Conservation (phyloP, 352 stramenopile species). For the Lagenidium sp. region DNA sequence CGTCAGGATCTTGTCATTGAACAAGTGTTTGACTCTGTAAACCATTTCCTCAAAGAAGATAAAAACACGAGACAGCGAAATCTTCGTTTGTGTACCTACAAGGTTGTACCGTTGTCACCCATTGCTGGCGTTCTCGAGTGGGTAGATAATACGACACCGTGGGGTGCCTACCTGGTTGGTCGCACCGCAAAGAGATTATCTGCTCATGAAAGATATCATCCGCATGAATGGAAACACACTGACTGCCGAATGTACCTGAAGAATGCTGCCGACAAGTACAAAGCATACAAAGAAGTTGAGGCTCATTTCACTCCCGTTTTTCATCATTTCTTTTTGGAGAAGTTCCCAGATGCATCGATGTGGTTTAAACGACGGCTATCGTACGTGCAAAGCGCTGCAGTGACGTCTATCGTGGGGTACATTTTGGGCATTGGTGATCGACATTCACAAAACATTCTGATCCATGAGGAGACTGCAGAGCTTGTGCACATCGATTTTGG, state of each 20-base stretch:
- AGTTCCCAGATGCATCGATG: conserved; percentile 89
- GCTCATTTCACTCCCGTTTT: conserved; percentile 95
- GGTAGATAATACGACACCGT: conserved; percentile 95
- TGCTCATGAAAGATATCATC: conserved; percentile 94
- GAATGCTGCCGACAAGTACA: conserved; percentile 62
- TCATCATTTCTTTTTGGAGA: conserved; percentile 97
- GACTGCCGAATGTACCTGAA: conserved; percentile 79
- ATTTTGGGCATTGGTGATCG: conserved; percentile 97
- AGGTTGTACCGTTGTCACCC: conserved; percentile 87
- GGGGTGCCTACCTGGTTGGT: conserved; percentile 88
- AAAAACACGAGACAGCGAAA: conserved; percentile 47
- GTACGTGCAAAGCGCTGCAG: conserved; percentile 95
- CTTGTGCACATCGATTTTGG: conserved; percentile 99
- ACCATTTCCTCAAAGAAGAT: conserved; percentile 79
- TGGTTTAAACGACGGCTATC: conserved; percentile 92
- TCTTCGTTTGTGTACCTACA: conserved; percentile 95
- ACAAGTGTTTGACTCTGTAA: conserved; percentile 86
- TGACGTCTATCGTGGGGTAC: conserved; percentile 96
- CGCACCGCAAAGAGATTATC: conserved; percentile 37
- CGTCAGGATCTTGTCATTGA: conserved; percentile 87
- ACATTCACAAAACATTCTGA: conserved; percentile 98
- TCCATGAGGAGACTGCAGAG: conserved; percentile 96
- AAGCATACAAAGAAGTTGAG: conserved; percentile 87
- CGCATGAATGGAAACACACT: conserved; percentile 88
- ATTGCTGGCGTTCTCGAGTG: conserved; percentile 97